phyloP scores from a whole-genome alignment of 441 rosid genomes.

The Adansonia rubrostipa region DNA sequence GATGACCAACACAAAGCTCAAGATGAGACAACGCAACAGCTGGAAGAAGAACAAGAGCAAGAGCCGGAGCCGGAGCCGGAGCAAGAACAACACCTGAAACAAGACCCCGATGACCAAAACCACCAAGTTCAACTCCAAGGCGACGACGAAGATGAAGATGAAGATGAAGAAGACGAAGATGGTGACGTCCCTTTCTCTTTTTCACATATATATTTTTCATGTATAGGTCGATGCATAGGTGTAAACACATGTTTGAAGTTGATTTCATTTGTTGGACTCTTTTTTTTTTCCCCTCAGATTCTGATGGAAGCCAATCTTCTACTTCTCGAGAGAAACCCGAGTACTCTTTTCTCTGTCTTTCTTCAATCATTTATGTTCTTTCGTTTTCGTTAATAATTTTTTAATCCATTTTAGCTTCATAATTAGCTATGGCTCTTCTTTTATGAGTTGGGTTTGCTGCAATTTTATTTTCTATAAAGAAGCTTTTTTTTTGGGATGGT shows the following conservation, averaged over 20 bases:
- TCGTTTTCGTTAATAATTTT: conserved; percentile 7
- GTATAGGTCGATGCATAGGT: conserved; percentile 21
- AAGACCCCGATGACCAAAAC: conserved; percentile 34
- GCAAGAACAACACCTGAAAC: conserved; percentile 11
- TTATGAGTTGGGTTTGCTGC: conserved; percentile 20
- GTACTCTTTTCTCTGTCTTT: conserved; percentile 40
- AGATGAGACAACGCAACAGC: conserved; percentile 31
- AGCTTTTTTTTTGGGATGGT: conserved; percentile 25
- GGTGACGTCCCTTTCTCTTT: conserved; percentile 32
- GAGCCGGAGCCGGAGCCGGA: conserved; percentile 25
- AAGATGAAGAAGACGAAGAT: conserved; percentile 34
- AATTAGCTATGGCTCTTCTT: conserved; percentile 27
- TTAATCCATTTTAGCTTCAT: conserved; percentile 7
- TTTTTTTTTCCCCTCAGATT: conserved; percentile 47
- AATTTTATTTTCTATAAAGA: background rate
- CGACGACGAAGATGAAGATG: conserved; percentile 32
- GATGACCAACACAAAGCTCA: conserved; percentile 19
- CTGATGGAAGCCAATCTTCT: conserved; percentile 58
- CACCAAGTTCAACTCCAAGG: conserved; percentile 31
- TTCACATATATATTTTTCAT: conserved; percentile 21
- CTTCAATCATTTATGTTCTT: conserved; percentile 8
- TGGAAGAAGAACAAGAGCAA: conserved; percentile 13
- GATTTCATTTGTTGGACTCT: conserved; percentile 30
- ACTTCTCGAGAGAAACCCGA: conserved; percentile 67
- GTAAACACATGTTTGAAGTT: conserved; percentile 32